These are phyloP conservation scores for Kwoniella dendrophila DNA, from an alignment of 768 basidiomycete genomes.

Conservation along the genomic window DNA sequence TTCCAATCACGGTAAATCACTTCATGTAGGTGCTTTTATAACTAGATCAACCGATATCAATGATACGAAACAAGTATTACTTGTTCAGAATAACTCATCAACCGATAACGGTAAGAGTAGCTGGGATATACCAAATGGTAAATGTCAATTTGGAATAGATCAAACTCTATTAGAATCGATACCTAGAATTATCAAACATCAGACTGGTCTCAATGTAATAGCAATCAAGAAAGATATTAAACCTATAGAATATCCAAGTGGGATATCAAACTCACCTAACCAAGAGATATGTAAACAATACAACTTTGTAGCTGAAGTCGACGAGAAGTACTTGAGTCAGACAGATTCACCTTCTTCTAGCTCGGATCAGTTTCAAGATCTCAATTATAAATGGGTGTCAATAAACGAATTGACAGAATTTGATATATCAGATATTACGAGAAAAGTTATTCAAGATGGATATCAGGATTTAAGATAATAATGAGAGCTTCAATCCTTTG, in stretches of 20 bases:
- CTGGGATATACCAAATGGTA: conserved; percentile 20
- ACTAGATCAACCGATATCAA: neutral
- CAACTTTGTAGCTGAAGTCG: too few relatives aligned
- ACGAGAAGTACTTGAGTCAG: too few relatives aligned
- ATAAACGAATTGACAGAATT: too few relatives aligned
- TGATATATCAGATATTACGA: too few relatives aligned
- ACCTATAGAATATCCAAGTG: conserved; percentile 18
- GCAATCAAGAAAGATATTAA: conserved; percentile 9
- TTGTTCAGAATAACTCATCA: neutral
- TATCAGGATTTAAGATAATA: too few relatives aligned
- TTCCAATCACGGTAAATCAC: conserved; percentile 12
- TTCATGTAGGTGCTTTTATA: conserved; percentile 4
- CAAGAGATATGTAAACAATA: too few relatives aligned
- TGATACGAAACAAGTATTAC: neutral
- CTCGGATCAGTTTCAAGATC: too few relatives aligned
- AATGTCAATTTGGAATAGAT: conserved; percentile 12
- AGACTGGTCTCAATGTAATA: conserved; percentile 20
- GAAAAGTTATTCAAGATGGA: too few relatives aligned
- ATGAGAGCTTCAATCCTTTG: too few relatives aligned
- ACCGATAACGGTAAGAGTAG: neutral
- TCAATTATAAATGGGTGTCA: too few relatives aligned
- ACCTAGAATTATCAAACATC: conserved; percentile 8
- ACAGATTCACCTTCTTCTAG: too few relatives aligned
- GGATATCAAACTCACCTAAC: too few relatives aligned
- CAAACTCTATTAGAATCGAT: conserved; percentile 21